phyloP scores from a whole-genome alignment of 1,284 basidiomycete genomes.

The Ganoderma resinaceum region DNA sequence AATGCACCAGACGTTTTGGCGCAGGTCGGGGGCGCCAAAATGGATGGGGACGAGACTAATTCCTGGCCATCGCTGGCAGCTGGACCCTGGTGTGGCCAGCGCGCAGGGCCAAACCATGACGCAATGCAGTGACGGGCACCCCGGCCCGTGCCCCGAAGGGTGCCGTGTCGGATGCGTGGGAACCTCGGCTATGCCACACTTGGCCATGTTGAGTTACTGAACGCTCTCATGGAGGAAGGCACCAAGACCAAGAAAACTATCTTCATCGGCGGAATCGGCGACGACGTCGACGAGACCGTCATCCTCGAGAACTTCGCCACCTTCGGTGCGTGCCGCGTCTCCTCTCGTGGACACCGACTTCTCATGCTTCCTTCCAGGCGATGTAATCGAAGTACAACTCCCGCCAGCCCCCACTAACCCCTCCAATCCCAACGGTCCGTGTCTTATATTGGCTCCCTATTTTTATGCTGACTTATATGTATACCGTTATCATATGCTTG shows the following conservation, averaged over 20 bases:
- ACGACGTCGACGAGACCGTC: slow-evolving; percentile 74
- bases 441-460: slow-evolving; percentile 6
- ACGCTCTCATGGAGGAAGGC: slow-evolving; percentile 72
- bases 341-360: not conserved
- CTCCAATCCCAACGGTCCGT: slow-evolving; percentile 56
- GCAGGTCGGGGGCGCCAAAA: too few species aligned
- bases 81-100: too few species aligned
- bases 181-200: slow-evolving; percentile 28
- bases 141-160: not conserved
- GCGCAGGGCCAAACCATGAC: not conserved
- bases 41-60: too few species aligned
- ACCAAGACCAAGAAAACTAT: slow-evolving; percentile 83
- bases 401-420: slow-evolving; percentile 72
- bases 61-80: too few species aligned
- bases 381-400: slow-evolving; percentile 82
- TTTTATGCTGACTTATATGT: slow-evolving; percentile 5
- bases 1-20: too few species aligned
- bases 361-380: slow-evolving; percentile 53
- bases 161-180: slow-evolving; percentile 20
- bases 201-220: slow-evolving; percentile 26
- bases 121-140: not conserved
- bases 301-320: slow-evolving; percentile 76
- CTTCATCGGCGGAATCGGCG: slow-evolving; percentile 78
- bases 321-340: slow-evolving; percentile 64
- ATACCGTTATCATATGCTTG: slow-evolving; percentile 24